phyloP scores from a whole-genome alignment of 176 grass and related monocot species.

The Paspalum vaginatum region DNA sequence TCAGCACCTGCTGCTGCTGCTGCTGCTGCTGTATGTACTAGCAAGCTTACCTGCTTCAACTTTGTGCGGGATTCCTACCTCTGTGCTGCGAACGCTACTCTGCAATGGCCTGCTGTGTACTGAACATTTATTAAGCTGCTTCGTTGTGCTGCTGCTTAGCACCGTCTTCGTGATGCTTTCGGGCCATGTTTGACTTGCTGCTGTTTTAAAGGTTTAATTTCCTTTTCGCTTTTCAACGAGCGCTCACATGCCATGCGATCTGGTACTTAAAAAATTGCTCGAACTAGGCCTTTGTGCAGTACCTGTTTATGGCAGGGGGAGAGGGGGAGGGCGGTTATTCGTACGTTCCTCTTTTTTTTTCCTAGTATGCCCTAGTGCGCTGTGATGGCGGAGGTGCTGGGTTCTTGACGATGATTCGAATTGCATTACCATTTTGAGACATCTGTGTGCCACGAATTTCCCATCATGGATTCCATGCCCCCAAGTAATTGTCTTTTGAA shows the following conservation, averaged over 20 bases:
- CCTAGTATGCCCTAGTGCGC: not conserved
- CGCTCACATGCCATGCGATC: not conserved
- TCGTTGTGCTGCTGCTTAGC: not conserved
- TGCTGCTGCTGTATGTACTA: not conserved
- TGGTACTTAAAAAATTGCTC: not conserved
- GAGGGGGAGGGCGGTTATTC: not conserved
- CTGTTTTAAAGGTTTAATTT: not conserved
- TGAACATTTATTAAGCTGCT: conserved; percentile 26
- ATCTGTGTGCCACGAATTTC: not conserved
- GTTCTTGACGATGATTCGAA: not conserved
- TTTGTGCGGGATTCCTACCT: not conserved
- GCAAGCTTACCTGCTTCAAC: conserved; percentile 24
- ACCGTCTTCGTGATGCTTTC: not conserved
- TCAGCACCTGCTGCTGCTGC: not conserved
- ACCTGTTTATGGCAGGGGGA: not conserved
- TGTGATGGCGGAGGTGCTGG: not conserved
- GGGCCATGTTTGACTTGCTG: not conserved
- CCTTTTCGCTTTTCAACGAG: not conserved
- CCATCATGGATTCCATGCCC: not conserved
- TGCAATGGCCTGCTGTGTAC: not conserved
- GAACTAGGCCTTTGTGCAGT: not conserved
- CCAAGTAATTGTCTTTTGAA: not conserved
- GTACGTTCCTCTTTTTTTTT: not conserved
- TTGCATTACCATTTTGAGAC: not conserved
- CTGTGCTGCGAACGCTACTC: not conserved